A percentile compares a stretch with the other conserved stretches of the same genome.
phyloP scores from a whole-genome alignment of 1,139 yeast species.

The Suhomyces yuchorum region DNA sequence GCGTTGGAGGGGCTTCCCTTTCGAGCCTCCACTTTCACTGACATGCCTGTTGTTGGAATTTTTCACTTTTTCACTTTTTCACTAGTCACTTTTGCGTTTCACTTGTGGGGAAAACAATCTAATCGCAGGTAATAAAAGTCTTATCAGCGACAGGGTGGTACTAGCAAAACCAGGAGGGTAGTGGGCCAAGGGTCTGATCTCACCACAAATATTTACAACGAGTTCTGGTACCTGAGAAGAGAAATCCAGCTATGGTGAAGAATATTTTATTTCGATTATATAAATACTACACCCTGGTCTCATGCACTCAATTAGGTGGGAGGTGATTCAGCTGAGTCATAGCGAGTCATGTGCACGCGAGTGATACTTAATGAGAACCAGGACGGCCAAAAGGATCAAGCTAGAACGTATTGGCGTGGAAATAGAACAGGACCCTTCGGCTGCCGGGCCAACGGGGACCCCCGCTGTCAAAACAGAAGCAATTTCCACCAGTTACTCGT shows the following conservation, averaged over 20 bases:
- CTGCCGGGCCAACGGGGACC: not conserved
- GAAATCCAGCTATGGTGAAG: not conserved
- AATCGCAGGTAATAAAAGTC: not conserved
- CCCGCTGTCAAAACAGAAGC: not conserved
- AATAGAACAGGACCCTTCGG: not conserved
- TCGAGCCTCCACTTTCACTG: slow-evolving; percentile 6
- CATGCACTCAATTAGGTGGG: not conserved
- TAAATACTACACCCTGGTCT: not conserved
- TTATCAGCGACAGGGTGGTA: not conserved
- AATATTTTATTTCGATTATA: not conserved
- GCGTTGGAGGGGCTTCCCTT: slow-evolving; percentile 21
- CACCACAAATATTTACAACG: not conserved
- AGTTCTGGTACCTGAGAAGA: not conserved
- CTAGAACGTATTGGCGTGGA: slow-evolving; percentile 7
- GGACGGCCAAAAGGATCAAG: slow-evolving; percentile 8
- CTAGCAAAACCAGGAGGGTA: too few species aligned
- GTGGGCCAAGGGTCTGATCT: not conserved
- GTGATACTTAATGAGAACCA: slow-evolving; percentile 2
- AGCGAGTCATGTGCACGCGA: slow-evolving; percentile 11
- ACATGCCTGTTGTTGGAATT: not conserved
- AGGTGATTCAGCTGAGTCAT: slow-evolving; percentile 12
- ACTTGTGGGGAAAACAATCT: not conserved
- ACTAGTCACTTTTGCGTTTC: not conserved
- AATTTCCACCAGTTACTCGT: not conserved
- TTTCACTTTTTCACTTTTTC: too few species aligned